phyloP scores from a whole-genome alignment of 257 asterid genomes.

The Przewalskia tangutica region DNA sequence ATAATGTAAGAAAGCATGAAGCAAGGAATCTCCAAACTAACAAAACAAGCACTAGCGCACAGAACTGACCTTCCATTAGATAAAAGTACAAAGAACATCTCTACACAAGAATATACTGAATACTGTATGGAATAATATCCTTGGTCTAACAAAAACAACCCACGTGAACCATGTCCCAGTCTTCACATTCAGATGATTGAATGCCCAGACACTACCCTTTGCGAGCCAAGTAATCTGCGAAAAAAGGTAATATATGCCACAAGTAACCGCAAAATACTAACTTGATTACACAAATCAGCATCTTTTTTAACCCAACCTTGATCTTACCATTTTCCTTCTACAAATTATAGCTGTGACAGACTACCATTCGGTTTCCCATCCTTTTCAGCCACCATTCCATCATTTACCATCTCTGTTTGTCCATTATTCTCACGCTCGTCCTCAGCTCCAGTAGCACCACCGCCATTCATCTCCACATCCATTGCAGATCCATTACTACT shows the following conservation, averaged over 20 bases:
- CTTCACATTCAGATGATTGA: neutral
- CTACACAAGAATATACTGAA: neutral
- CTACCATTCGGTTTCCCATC: conserved; percentile 12
- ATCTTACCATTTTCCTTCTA: conserved; percentile 8
- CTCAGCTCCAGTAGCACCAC: conserved; percentile 4
- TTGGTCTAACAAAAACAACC: neutral
- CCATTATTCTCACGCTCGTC: conserved; percentile 11
- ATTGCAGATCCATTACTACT: conserved; percentile 22
- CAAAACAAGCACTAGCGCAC: neutral
- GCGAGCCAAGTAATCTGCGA: neutral
- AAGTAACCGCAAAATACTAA: neutral
- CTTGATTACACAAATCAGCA: neutral
- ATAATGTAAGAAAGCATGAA: neutral
- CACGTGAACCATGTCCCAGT: neutral
- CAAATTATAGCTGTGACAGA: conserved; percentile 9
- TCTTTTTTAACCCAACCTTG: neutral
- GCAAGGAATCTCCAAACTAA: neutral
- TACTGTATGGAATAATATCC: neutral
- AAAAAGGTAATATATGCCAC: neutral
- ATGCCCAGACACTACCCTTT: neutral
- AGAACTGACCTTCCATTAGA: neutral
- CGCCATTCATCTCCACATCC: conserved; percentile 38
- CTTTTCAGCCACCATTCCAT: conserved; percentile 12
- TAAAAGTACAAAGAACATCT: neutral
- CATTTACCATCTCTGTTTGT: conserved; percentile 14